Evolutionary conservation across 768 basidiomycete species (phyloP), one percentile per base, ranked within the genome.

Genomic region (Hemileccinum rubropunctum): DNA sequence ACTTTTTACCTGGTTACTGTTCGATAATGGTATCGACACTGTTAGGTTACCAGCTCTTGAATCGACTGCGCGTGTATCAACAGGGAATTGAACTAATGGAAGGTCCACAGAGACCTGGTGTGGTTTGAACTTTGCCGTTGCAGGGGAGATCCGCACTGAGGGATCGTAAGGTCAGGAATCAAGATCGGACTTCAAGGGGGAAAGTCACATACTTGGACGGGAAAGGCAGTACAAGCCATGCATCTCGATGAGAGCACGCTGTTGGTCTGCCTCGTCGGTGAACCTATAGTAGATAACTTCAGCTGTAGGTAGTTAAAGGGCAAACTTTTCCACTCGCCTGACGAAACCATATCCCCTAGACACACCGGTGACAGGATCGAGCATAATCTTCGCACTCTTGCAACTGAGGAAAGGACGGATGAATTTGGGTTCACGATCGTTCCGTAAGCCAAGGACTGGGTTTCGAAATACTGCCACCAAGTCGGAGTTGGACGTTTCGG

Each of bases 361-460:
- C 18, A 92, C 82, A 15, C 92, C 92, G 5, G 91, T 92, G 18
- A 86, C 80, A 2, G 93, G 91, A 67, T 94, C 91, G 42, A 92
- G 73, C 91, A 94, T 94, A 57, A 92, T 95, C 74, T 93, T 94
- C 27, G 94, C 94, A 66, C 91, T 94, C 74, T 92, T 93, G 71
- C 92, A 94, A 66, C 91, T 94, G 33, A 82, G 70, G 71, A 95
- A 97, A 3, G 91, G 90, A 8, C 84, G 79, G 47, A 95, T 91
- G 57, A 91, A 88, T 66, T 90, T 89, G 17, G 91, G 91, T 65
- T 89, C 89, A 50, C 91, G 78, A 64, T 93, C 90, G 62, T 86
- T 88, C 51, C 90, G 80, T 46, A 92, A 77, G 37, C 90, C 90
- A 13, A 91, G 79, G 3, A 91, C 86, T 0, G 91, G 91, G 67